Evolutionary conservation across 306 rosid species (phyloP), one percentile per base, ranked within the genome.

Genomic region (Trichosanthes cucumerina): DNA sequence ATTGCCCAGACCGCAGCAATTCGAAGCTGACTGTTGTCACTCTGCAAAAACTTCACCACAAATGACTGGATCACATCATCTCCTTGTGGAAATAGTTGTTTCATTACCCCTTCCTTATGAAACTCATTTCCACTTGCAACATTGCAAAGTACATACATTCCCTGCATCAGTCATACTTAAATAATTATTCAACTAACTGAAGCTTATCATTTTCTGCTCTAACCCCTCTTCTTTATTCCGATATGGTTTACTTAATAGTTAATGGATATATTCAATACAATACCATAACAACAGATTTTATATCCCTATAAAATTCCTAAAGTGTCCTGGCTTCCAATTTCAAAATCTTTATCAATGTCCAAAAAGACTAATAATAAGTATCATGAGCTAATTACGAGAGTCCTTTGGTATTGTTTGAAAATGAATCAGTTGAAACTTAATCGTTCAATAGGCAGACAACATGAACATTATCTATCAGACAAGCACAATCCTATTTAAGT

Each of bases 81-180:
- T 75, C 83, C 82, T 75, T 79, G 86, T 43, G 85, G 83, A 80
- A 89, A 75, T n/a, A 92, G 83, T 82, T 84, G 92, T 54, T 88
- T 86, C 88, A 89, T 89, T 36, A 90, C 93, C 21, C 91, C 89
- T 78, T 90, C 97, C 87, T 89, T 92, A 80, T 90, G 96, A 80
- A 88, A 65, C 79, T 92, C 97, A 50, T 87, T 89, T 81, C 96
- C 93, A 79, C 96, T 90, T 36, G 97, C 88, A 79, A 92, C 85
- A 80, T 92, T 92, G 81, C 88, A 31, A 71, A 92, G 86, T 57
- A 88, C 93, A 83, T 88, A 88, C 92, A 92, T 82, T 57, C 97
- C 96, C 97, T 92, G 78, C 81, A 87, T 71, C 81, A 77, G 80
- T 78, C 34, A 46, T 60, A 75, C 68, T 47, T 81, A 36, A 24